Base-by-base conservation (phyloP, 306 rosid species). In the Sicyos edulis region DNA sequence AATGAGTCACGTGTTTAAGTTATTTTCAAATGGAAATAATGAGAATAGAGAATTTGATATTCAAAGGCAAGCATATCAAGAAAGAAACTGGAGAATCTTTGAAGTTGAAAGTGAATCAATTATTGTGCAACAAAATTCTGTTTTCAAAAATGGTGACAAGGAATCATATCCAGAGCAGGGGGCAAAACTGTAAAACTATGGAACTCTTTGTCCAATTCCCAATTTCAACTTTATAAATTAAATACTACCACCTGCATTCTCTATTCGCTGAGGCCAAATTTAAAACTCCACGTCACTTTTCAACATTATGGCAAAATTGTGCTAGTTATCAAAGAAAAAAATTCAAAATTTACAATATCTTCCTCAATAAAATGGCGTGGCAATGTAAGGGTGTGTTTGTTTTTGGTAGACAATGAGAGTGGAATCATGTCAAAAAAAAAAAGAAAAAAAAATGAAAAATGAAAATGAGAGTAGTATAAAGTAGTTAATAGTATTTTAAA, bases 171-270 rank as follows among this genome's bases (percentile, higher is more conserved):
- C 63, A 5, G 0, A 57, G 16, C 1, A 8, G 14, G 34, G 8
- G 63, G 37, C 37, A 57, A 22, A 57, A 57, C 63, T 22, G 63
- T 10, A 57, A 58, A 58, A 22, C 5, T 1, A 0, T 4, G 37
- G n/a, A 57, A 57, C 24, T 57, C 37, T 57, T 20, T 57, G 63
- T 57, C 37, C 63, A 57, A 57, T 22, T 57, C 37, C 63, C 63
- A 32, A 5, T 32, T 32, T 57, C 6, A 6, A 21, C 4, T 56
- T 56, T 56, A 56, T 19, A 56, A 56, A 56, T 20, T 8, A 14
- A 14, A 55, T 19, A 19, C 60, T 19, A 9, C 22, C 59, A 54
- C 13, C 13, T 20, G 14, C 60, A n/a, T n/a, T n/a, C n/a, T n/a
- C n/a, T n/a, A n/a, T n/a, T n/a, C n/a, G n/a, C 9, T 55, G 19